phyloP scores from a whole-genome alignment of 2,329 filamentous ascomycete species.

The Nigrospora sphaerica region DNA sequence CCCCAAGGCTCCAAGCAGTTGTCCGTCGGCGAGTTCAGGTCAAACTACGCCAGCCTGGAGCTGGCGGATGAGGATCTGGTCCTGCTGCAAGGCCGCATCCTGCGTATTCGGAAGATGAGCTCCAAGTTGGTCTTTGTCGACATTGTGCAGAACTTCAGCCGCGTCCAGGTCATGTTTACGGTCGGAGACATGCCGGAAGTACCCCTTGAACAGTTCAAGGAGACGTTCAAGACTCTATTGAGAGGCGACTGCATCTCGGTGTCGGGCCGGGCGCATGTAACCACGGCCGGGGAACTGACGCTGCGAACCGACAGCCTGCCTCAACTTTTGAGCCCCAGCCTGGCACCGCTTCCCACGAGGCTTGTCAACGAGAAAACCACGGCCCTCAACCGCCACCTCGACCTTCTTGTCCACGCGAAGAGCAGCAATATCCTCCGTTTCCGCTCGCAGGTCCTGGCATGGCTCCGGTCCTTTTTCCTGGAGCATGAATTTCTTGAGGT shows the following conservation, averaged over 20 bases:
- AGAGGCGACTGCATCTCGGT: conserved; percentile 69
- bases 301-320: conserved; percentile 64
- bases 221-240: conserved; percentile 59
- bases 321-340: conserved; percentile 64
- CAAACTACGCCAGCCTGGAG: conserved; percentile 7
- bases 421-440: conserved; percentile 65
- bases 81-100: conserved; percentile 22
- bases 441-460: conserved; percentile 66
- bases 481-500: conserved; percentile 74
- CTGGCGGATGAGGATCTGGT: conserved; percentile 17
- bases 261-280: conserved; percentile 62
- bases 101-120: conserved; percentile 33
- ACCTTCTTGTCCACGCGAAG: conserved; percentile 70
- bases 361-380: conserved; percentile 65
- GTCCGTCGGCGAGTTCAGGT: conserved; percentile 28
- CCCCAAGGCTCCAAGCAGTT: conserved; percentile 21
- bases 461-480: conserved; percentile 68
- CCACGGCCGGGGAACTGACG: conserved; percentile 68
- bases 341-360: conserved; percentile 70
- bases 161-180: conserved; percentile 72
- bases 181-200: conserved; percentile 40
- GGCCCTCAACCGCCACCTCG: conserved; percentile 73
- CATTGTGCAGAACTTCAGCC: conserved; percentile 64
- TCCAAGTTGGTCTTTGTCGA: conserved; percentile 81
- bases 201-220: conserved; percentile 41